Evolutionary conservation across 495 filamentous ascomycete species (phyloP).

Genomic region (Penicillium canariense): DNA sequence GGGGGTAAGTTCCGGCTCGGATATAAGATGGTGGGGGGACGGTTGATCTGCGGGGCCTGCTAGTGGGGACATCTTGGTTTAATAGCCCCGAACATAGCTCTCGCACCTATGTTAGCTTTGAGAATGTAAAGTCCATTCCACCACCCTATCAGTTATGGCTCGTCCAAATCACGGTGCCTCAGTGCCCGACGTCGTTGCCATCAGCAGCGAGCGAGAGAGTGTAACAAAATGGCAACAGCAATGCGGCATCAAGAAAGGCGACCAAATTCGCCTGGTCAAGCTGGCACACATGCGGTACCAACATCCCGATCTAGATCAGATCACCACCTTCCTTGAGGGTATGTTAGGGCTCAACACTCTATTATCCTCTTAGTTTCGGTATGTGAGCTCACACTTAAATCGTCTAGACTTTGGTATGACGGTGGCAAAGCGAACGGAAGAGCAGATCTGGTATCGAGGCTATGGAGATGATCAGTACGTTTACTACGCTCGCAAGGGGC

Average conservation of each 20-base stretch:
- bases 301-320: constrained; percentile 44
- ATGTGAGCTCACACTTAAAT: background rate
- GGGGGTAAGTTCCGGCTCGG: background rate
- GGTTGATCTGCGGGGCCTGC: background rate
- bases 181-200: constrained; percentile 35
- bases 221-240: constrained; percentile 34
- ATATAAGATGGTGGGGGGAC: background rate
- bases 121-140: background rate
- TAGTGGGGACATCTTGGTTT: too few relatives aligned
- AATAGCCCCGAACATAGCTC: background rate
- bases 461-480: constrained; percentile 61
- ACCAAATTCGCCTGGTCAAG: constrained; percentile 41
- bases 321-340: constrained; percentile 38
- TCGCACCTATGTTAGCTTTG: background rate
- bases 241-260: constrained; percentile 30
- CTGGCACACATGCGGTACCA: constrained; percentile 52
- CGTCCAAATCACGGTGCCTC: constrained; percentile 37
- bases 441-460: constrained; percentile 57
- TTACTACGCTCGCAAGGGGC: constrained; percentile 46
- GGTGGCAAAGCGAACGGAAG: constrained; percentile 39
- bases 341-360: background rate
- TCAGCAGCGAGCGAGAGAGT: constrained; percentile 31
- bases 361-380: background rate
- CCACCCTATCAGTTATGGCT: background rate
- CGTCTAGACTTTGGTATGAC: constrained; percentile 55